Percentiles rank a stretch among this genome's conserved stretches.
phyloP scores from a whole-genome alignment of 73 alveolate species.

The Tetrahymena malaccensis region DNA sequence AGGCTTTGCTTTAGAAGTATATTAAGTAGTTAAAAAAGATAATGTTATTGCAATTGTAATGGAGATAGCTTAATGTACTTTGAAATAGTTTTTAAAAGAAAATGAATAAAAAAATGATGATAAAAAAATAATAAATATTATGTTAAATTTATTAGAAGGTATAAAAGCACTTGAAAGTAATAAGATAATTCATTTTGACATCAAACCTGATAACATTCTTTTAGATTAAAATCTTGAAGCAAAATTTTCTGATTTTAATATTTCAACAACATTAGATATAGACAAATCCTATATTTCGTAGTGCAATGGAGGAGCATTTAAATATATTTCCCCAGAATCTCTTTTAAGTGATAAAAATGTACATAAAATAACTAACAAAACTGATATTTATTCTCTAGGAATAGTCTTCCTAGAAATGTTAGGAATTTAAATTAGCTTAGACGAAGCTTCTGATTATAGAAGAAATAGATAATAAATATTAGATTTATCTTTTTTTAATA shows the following conservation, averaged over 20 bases:
- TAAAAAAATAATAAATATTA: too few species aligned
- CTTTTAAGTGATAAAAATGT: not conserved
- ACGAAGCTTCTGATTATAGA: not conserved
- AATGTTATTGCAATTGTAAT: not conserved
- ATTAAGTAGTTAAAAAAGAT: not conserved
- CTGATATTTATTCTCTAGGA: not conserved
- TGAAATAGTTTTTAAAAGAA: not conserved
- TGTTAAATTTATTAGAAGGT: not conserved
- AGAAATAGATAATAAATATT: not conserved
- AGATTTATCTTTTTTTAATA: not conserved
- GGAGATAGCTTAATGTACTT: not conserved
- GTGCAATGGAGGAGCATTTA: not conserved
- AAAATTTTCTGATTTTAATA: not conserved
- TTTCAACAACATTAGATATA: not conserved
- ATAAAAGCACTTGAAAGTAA: not conserved
- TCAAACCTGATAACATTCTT: not conserved
- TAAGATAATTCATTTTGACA: not conserved
- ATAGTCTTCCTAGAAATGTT: not conserved
- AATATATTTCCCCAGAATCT: not conserved
- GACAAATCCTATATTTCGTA: not conserved
- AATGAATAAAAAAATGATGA: too few species aligned
- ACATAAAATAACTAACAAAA: too few species aligned
- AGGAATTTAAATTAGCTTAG: not conserved
- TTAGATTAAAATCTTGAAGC: not conserved
- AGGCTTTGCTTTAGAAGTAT: not conserved